These are phyloP conservation scores for Tetratostichococcus sp. DNA, from an alignment of 139 green algal species.

Conservation along the genomic window DNA sequence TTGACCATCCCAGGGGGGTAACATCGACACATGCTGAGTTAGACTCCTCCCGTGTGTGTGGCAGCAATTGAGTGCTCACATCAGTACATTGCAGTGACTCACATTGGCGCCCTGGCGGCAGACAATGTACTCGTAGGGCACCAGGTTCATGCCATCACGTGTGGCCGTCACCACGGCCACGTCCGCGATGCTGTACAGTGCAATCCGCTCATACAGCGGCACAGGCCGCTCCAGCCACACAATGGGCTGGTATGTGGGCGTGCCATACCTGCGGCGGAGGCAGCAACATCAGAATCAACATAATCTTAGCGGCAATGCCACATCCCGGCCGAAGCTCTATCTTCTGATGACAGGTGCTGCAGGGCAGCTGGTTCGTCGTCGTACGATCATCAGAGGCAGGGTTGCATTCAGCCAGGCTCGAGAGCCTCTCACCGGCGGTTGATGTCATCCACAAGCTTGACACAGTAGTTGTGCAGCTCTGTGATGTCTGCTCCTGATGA, in stretches of 20 bases:
- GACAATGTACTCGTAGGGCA: conserved; percentile 98
- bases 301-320: no score
- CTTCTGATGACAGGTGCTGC: no score
- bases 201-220: conserved; percentile 91
- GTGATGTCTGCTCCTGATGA: conserved; percentile 66
- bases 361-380: no score
- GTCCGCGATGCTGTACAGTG: conserved; percentile 81
- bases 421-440: conserved; percentile 44
- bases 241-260: conserved; percentile 67
- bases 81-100: background rate
- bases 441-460: conserved; percentile 62
- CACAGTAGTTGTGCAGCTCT: conserved; percentile 71
- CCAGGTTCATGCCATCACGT: conserved; percentile 95
- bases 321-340: no score
- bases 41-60: no score
- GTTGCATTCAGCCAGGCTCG: no score
- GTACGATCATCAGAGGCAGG: no score
- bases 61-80: no score
- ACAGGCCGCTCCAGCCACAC: conserved; percentile 84
- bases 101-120: conserved; percentile 70
- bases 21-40: no score
- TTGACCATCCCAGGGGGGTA: no score
- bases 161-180: conserved; percentile 88
- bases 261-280: conserved; percentile 10
- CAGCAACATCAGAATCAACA: no score